phyloP scores from a whole-genome alignment of 2,329 filamentous ascomycete species.

The Exophiala mesophila region DNA sequence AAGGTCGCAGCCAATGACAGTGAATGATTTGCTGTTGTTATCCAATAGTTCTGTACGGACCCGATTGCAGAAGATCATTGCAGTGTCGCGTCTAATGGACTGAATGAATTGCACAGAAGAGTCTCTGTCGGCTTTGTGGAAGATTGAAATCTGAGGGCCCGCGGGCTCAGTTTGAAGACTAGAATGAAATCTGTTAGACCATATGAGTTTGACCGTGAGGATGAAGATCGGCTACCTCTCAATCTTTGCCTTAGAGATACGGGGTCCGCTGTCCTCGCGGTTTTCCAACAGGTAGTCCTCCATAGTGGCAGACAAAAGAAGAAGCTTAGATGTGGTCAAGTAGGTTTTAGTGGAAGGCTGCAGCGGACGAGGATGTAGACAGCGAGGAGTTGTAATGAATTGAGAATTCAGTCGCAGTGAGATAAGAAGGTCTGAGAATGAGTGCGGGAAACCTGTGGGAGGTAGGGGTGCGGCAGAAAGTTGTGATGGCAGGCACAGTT shows the following conservation, averaged over 20 bases:
- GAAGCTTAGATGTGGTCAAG: too few species aligned
- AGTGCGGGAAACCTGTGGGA: too few species aligned
- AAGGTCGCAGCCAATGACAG: slow-evolving; percentile 15
- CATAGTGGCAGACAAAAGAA: slow-evolving; percentile 13
- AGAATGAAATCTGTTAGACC: too few species aligned
- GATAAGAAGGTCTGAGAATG: too few species aligned
- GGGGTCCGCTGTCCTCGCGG: slow-evolving; percentile 20
- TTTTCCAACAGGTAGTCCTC: slow-evolving; percentile 4
- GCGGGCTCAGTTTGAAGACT: slow-evolving; percentile 17
- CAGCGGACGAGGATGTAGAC: too few species aligned
- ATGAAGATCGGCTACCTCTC: slow-evolving; percentile 10
- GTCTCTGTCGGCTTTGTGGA: slow-evolving; percentile 14
- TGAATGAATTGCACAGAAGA: slow-evolving; percentile 10
- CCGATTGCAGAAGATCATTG: slow-evolving; percentile 22
- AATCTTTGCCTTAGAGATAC: slow-evolving; percentile 20
- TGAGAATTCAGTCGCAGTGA: too few species aligned
- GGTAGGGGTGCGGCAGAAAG: too few species aligned
- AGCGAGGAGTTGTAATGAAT: too few species aligned
- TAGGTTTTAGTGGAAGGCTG: too few species aligned
- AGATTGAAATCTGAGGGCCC: slow-evolving; percentile 13
- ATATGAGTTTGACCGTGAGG: too few species aligned
- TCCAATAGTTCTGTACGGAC: slow-evolving; percentile 20
- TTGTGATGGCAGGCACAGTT: too few species aligned
- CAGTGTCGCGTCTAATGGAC: slow-evolving; percentile 16
- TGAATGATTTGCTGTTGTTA: slow-evolving; percentile 22